Base-by-base conservation (phyloP, 805 yeast genomes). In the Barnettozyma californica region DNA sequence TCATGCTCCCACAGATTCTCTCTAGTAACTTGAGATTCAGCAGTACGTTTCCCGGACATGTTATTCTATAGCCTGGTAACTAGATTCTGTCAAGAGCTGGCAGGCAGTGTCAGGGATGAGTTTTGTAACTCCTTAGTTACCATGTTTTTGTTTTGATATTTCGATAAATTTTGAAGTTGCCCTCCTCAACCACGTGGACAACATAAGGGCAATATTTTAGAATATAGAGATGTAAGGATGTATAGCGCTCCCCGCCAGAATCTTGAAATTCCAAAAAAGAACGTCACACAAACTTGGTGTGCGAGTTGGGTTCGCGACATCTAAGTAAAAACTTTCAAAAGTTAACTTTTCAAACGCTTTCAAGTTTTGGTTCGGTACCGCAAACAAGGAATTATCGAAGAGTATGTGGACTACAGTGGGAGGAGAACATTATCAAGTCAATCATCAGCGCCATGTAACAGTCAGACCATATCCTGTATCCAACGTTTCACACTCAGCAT, bases 41-140 rank as follows among this genome's bases (percentile, higher is more conserved):
- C 89, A 47, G 74, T 68, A 67, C 96, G 76, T 64, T 88, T 88
- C 2, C 68, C 69, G 25, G 83, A 74, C 87, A 80, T 81, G 29
- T 10, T 31, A 26, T 11, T 16, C 43, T 38, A 35, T 18, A 16
- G 3, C 2, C 11, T 10, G 20, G 13, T 35, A 35, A 9, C 38
- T 20, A 18, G 18, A 18, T 35, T 18, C 11, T 5, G 23, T 23
- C 23, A 35, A 20, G 23, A 16, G 18, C 14, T 4, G 23, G 33
- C 14, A 29, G 14, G 14, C 33, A 29, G n/a, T 11, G 33, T 29
- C 33, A 13, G 33, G 5, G 16, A 13, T 16, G 7, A 13, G 16
- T 13, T 16, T 29, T 29, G 33, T 13, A 29, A 3, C 16, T 29
- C 16, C 33, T 29, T 29, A 29, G 4, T 5, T 14, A 23, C 7